These are phyloP conservation scores for Casuarina cunninghamiana DNA, from an alignment of 306 rosid species.

Conservation along the genomic window DNA sequence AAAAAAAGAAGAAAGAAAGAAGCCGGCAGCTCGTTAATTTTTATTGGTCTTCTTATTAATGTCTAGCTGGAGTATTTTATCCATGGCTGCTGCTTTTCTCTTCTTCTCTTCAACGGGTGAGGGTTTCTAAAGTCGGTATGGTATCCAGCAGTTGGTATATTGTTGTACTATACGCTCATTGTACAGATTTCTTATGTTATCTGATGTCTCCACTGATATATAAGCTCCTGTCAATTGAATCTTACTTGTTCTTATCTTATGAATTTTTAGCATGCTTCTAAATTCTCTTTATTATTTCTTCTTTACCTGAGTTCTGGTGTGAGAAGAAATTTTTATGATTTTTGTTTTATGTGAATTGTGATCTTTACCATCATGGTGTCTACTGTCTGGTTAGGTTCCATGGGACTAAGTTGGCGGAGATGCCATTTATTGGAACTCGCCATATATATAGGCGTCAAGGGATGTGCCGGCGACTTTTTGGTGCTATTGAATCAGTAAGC, in stretches of 20 bases:
- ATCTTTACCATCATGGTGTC: conserved; percentile 24
- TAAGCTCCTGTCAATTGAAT: neutral
- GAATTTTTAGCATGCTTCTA: neutral
- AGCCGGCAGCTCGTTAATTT: too few species aligned
- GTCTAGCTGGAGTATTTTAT: neutral
- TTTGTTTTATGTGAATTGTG: conserved; percentile 5
- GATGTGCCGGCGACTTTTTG: conserved; percentile 95
- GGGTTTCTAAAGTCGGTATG: neutral
- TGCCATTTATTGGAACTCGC: conserved; percentile 99
- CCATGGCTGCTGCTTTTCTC: neutral
- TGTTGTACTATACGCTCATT: neutral
- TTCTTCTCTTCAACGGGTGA: neutral
- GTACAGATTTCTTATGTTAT: conserved; percentile 4
- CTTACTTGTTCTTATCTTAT: neutral
- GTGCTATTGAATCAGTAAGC: conserved; percentile 82
- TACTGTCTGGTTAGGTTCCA: conserved; percentile 68
- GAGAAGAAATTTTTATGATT: conserved; percentile 1
- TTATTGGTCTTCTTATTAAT: neutral
- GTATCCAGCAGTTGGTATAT: neutral
- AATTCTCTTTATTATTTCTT: neutral
- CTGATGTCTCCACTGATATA: neutral
- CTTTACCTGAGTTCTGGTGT: neutral
- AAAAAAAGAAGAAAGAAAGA: too few species aligned
- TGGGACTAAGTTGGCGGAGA: conserved; percentile 90
- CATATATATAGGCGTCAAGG: conserved; percentile 95